These are phyloP conservation scores for Nemania abortiva DNA, from an alignment of 2,329 filamentous ascomycete genomes.

Conservation along the genomic window DNA sequence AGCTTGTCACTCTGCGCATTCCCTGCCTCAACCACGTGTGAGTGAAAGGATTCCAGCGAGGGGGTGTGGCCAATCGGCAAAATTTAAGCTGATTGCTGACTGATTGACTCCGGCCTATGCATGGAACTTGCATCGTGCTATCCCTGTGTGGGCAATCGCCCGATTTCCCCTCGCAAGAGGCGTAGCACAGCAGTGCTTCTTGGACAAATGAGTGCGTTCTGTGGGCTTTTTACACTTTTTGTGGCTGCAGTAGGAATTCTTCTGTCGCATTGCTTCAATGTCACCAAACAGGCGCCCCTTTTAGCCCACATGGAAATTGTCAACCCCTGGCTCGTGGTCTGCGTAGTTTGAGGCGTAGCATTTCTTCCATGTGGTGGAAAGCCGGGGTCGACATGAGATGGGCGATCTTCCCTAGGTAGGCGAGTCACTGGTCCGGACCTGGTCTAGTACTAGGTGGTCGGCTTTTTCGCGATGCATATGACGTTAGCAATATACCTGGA, in stretches of 20 bases:
- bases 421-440: too few relatives aligned
- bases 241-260: background rate
- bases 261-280: background rate
- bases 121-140: background rate
- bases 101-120: too few relatives aligned
- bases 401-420: background rate
- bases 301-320: background rate
- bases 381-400: background rate
- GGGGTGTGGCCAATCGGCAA: slow-evolving; percentile 20
- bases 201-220: background rate
- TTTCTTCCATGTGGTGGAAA: background rate
- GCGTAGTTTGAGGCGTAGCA: slow-evolving; percentile 4
- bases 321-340: background rate
- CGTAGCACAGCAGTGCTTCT: too few relatives aligned
- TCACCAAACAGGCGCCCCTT: background rate
- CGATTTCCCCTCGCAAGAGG: background rate
- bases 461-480: too few relatives aligned
- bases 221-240: slow-evolving; percentile 17
- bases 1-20: background rate
- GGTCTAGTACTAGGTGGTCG: too few relatives aligned
- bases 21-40: slow-evolving; percentile 17
- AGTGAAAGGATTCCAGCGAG: background rate
- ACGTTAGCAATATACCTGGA: too few relatives aligned
- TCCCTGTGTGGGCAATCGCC: too few relatives aligned
- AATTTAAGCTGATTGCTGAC: slow-evolving; percentile 2